A percentile compares a stretch with the other conserved stretches of the same genome.
Conservation (phyloP, 2,329 filamentous ascomycete genomes). For the Fusarium sp. region DNA sequence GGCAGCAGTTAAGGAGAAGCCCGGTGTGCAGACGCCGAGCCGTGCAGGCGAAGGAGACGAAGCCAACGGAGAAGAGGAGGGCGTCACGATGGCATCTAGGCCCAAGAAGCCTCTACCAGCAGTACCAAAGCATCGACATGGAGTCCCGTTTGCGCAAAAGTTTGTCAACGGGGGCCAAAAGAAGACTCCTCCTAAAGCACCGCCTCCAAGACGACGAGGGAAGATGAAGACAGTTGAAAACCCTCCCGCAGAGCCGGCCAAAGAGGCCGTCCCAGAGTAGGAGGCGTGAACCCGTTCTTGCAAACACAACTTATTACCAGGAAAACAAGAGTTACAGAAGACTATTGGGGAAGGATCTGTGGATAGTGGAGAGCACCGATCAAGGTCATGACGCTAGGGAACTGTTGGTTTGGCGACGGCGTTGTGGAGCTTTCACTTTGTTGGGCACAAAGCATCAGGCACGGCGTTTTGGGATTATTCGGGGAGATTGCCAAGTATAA, state of each 20-base stretch:
- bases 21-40: conserved; percentile 84
- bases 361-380: conserved; percentile 13
- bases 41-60: conserved; percentile 54
- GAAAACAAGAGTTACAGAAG: not conserved
- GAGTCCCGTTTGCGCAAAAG: conserved; percentile 56
- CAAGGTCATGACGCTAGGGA: conserved; percentile 5
- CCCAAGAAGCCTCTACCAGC: conserved; percentile 64
- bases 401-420: conserved; percentile 31
- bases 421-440: conserved; percentile 39
- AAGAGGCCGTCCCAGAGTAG: conserved; percentile 37
- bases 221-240: conserved; percentile 53
- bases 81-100: conserved; percentile 43
- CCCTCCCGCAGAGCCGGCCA: conserved; percentile 45
- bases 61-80: conserved; percentile 36
- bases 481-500: conserved; percentile 20
- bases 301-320: conserved; percentile 7
- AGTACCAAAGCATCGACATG: conserved; percentile 69
- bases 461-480: conserved; percentile 31
- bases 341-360: not conserved
- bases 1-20: conserved; percentile 83
- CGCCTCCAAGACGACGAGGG: conserved; percentile 60
- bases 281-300: conserved; percentile 7
- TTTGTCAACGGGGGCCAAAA: conserved; percentile 49
- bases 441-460: conserved; percentile 36
- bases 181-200: conserved; percentile 59